Base-by-base conservation (phyloP, 106 monocot species). In the Dactylorhiza incarnata region DNA sequence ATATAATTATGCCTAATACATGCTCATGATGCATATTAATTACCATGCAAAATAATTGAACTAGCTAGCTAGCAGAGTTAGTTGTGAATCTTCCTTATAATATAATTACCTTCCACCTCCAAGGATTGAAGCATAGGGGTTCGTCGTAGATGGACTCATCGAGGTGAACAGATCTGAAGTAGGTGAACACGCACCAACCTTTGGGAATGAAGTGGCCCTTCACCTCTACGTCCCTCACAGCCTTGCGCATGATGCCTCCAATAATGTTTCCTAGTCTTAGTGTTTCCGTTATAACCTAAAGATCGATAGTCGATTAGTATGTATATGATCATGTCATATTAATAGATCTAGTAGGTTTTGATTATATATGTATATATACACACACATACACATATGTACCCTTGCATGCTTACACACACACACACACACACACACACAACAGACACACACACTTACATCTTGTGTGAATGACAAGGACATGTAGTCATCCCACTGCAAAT, bases 91-190 rank as follows among this genome's bases (percentile, higher is more conserved):
- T 22, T 62, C 37, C 37, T 37, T 37, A 1, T 37, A 37, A 37
- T 37, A 4, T 65, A 45, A 4, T 71, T 74, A 92, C 95, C 90
- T 96, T 93, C 95, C 95, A 96, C 69, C 95, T 81, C 95, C 95
- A 96, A 66, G 95, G 95, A 77, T 90, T 86, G 81, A 96, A 96
- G 70, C 75, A 72, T 81, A 87, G 72, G 9, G 95, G 85, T 9
- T 96, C 88, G 4, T 81, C 84, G 46, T 96, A 93, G 72, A 84
- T 53, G 54, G 44, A 9, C 12, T 84, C 78, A 49, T 96, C 95
- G 9, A 96, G 93, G 74, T 96, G 95, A 52, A 93, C 84, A 14
- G 95, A 96, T 73, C 95, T 73, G 48, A 96, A 93, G 79, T 96
- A 96, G 51, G 84, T 81, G 80, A 93, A 88, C 9, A 93, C 88